A percentile compares a stretch with the other conserved stretches of the same genome.
phyloP scores from a whole-genome alignment of 805 yeast genomes.

The Ogataea pini region DNA sequence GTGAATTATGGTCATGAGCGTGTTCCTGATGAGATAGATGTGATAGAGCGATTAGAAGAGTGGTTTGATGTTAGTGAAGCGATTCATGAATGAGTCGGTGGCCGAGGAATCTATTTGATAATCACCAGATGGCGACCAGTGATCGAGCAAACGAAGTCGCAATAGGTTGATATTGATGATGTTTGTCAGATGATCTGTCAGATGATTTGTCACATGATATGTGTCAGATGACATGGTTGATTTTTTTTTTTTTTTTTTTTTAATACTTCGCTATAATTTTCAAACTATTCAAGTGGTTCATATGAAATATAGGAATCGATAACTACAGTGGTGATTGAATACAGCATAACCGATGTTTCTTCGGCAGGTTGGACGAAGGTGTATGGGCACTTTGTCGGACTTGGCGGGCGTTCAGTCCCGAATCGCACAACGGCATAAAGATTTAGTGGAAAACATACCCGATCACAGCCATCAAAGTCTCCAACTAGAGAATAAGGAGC shows the following conservation, averaged over 20 bases:
- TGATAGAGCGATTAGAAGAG: conserved; percentile 22
- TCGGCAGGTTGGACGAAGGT: no score
- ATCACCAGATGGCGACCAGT: no score
- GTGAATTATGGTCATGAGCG: conserved; percentile 27
- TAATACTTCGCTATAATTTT: no score
- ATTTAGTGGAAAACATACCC: not conserved
- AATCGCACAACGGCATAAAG: not conserved
- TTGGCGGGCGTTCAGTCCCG: not conserved
- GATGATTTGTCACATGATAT: not conserved
- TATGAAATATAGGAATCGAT: no score
- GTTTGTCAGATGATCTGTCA: no score
- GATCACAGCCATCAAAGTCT: not conserved
- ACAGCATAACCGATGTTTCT: no score
- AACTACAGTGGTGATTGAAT: no score
- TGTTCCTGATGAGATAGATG: conserved; percentile 20
- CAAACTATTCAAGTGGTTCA: no score
- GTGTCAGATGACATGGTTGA: not conserved
- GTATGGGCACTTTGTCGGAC: not conserved
- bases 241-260: no score
- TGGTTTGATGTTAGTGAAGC: conserved; percentile 23
- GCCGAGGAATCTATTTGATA: no score
- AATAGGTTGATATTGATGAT: no score
- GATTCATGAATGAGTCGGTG: conserved; percentile 17
- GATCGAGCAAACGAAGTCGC: no score
- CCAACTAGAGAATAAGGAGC: conserved; percentile 8